Evolutionary conservation across 1,139 yeast genomes (phyloP).

Genomic region (Meyerozyma athensensis): DNA sequence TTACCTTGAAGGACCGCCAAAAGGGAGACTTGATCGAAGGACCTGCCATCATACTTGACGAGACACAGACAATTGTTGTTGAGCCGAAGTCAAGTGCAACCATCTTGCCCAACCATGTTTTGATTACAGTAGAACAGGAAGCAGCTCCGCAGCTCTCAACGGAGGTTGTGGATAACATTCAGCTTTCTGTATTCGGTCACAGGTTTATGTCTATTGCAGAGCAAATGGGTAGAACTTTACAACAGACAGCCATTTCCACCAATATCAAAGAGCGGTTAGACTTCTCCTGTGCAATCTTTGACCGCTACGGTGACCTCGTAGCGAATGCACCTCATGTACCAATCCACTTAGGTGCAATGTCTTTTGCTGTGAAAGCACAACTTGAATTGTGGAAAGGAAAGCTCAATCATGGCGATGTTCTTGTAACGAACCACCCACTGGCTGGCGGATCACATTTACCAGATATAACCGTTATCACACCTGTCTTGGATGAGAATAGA

Average conservation of each 20-base stretch:
- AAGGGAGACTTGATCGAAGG: slow-evolving; percentile 58
- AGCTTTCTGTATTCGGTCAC: slow-evolving; percentile 75
- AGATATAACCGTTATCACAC: slow-evolving; percentile 77
- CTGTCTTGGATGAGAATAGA: slow-evolving; percentile 32
- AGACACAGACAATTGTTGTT: slow-evolving; percentile 79
- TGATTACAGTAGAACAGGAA: slow-evolving; percentile 31
- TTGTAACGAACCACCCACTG: slow-evolving; percentile 74
- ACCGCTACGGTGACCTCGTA: slow-evolving; percentile 67
- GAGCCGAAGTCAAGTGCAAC: slow-evolving; percentile 69
- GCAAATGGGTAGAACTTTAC: slow-evolving; percentile 80
- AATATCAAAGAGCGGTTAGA: slow-evolving; percentile 81
- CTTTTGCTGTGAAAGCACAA: slow-evolving; percentile 73
- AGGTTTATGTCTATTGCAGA: slow-evolving; percentile 87
- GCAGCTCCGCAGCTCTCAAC: slow-evolving; percentile 21
- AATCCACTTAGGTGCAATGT: slow-evolving; percentile 84
- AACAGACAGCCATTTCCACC: slow-evolving; percentile 79
- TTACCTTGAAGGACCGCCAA: slow-evolving; percentile 42
- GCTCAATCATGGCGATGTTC: slow-evolving; percentile 64
- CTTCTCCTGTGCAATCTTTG: slow-evolving; percentile 81
- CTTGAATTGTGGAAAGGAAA: slow-evolving; percentile 59
- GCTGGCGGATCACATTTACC: slow-evolving; percentile 84
- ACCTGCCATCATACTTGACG: slow-evolving; percentile 81
- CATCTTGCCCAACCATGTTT: slow-evolving; percentile 55
- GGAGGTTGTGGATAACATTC: slow-evolving; percentile 57
- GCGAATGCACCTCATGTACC: slow-evolving; percentile 91